phyloP scores from a whole-genome alignment of 331 rosid genomes.

The Acacia concinna region DNA sequence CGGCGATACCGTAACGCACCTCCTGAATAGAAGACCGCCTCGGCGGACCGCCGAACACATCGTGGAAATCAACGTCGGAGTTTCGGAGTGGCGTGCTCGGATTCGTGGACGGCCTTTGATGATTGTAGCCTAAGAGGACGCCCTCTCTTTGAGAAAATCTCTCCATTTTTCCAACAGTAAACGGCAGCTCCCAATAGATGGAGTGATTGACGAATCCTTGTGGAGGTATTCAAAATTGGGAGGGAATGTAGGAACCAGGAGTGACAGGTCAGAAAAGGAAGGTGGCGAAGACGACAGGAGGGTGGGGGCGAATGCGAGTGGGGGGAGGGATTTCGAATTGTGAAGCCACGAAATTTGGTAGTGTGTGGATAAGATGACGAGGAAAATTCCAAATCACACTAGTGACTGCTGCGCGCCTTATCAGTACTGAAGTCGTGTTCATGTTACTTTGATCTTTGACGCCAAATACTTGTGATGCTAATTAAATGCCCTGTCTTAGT shows the following conservation, averaged over 20 bases:
- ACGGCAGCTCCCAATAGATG: background rate
- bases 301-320: background rate
- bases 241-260: background rate
- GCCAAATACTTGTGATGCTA: background rate
- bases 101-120: slow-evolving; percentile 36
- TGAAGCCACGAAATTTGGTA: background rate
- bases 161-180: too few species aligned
- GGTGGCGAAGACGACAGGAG: background rate
- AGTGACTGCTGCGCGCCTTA: background rate
- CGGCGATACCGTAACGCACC: slow-evolving; percentile 33
- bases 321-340: background rate
- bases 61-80: slow-evolving; percentile 77
- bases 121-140: slow-evolving; percentile 51
- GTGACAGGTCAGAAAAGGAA: background rate
- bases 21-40: slow-evolving; percentile 59
- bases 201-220: background rate
- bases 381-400: background rate
- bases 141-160: slow-evolving; percentile 52
- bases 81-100: slow-evolving; percentile 36
- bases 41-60: slow-evolving; percentile 95
- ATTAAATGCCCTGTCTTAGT: background rate
- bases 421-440: background rate
- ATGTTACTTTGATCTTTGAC: background rate
- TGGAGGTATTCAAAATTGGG: background rate
- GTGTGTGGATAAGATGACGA: background rate